phyloP scores from a whole-genome alignment of 257 asterid species.

The Solanum ossicruentum region DNA sequence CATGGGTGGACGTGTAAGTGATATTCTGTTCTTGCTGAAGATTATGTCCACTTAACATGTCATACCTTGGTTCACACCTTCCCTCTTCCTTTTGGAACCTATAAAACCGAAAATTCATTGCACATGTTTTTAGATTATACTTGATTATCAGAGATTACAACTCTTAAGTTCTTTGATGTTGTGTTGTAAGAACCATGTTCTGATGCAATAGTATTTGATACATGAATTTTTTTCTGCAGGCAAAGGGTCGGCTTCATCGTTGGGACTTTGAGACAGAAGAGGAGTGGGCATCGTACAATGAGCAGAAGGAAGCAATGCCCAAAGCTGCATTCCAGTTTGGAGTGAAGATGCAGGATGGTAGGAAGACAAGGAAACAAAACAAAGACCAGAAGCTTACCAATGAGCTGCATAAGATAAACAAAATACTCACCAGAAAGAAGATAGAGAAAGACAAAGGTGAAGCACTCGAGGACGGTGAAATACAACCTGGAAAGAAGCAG shows the following conservation, averaged over 20 bases:
- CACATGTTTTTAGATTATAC: not conserved
- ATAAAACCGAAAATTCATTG: not conserved
- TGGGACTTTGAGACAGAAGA: conserved; percentile 99
- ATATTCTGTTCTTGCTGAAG: not conserved
- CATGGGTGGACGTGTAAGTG: conserved; percentile 95
- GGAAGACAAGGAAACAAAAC: conserved; percentile 93
- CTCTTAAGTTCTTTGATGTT: not conserved
- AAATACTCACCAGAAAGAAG: conserved; percentile 76
- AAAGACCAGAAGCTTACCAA: conserved; percentile 91
- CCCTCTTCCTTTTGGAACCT: not conserved
- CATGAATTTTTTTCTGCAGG: conserved; percentile 28
- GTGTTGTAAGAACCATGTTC: not conserved
- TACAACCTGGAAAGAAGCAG: conserved; percentile 78
- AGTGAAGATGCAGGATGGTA: conserved; percentile 97
- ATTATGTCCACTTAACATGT: not conserved
- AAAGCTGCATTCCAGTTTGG: conserved; percentile 99
- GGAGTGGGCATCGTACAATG: conserved; percentile 96
- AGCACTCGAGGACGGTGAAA: conserved; percentile 39
- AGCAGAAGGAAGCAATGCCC: conserved; percentile 99
- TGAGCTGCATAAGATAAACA: conserved; percentile 89
- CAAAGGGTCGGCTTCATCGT: conserved; percentile 91
- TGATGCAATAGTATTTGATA: not conserved
- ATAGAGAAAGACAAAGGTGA: conserved; percentile 43
- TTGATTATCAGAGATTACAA: not conserved
- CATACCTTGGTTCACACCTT: not conserved